phyloP scores from a whole-genome alignment of 805 yeast species.

The Pichia occidentalis region DNA sequence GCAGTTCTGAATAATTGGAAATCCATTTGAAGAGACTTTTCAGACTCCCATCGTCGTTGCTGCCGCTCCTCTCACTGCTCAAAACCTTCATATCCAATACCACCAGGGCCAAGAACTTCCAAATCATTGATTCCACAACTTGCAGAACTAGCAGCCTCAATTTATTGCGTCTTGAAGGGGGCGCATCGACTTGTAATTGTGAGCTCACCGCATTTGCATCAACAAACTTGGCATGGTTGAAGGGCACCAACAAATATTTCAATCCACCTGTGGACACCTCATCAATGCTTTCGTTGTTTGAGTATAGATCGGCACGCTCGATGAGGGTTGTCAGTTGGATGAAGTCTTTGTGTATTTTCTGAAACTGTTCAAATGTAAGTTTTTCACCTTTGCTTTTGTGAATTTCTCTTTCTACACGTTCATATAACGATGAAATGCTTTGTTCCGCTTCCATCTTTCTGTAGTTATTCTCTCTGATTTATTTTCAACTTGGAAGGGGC shows the following conservation, averaged over 20 bases:
- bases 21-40: conserved; percentile 14
- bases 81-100: conserved; percentile 8
- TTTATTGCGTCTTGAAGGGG: conserved; percentile 10
- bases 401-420: not conserved
- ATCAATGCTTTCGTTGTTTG: conserved; percentile 13
- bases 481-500: conserved; percentile 8
- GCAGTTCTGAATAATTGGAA: conserved; percentile 6
- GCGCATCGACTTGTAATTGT: conserved; percentile 6
- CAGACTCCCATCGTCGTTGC: conserved; percentile 3
- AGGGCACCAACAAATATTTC: conserved; percentile 3
- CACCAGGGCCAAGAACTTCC: conserved; percentile 5
- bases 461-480: not conserved
- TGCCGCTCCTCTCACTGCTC: not conserved
- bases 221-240: conserved; percentile 13
- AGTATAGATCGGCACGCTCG: conserved; percentile 8
- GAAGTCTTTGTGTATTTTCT: conserved; percentile 11
- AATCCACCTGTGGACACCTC: conserved; percentile 8
- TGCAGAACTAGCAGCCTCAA: conserved; percentile 12
- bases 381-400: not conserved
- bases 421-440: not conserved
- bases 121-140: conserved; percentile 12
- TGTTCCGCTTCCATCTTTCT: conserved; percentile 1
- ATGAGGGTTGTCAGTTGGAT: conserved; percentile 7
- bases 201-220: conserved; percentile 15
- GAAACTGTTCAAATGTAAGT: conserved; percentile 9